A percentile compares a stretch with the other conserved stretches of the same genome.
Conservation (phyloP, 2,329 filamentous ascomycete genomes). For the Claviceps monticola region DNA sequence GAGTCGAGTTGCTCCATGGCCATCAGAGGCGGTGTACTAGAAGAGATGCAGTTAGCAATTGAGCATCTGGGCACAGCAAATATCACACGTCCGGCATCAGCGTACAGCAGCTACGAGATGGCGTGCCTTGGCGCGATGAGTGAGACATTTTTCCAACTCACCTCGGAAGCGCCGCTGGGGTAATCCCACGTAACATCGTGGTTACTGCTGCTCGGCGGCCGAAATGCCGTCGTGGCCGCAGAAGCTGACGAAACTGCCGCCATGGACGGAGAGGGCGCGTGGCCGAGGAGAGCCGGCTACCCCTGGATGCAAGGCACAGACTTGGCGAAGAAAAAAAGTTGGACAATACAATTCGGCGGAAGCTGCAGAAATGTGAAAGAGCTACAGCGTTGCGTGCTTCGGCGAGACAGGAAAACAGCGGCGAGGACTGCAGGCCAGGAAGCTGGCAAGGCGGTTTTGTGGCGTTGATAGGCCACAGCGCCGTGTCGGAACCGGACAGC, state of each 20-base stretch:
- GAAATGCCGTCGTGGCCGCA: constrained; percentile 32
- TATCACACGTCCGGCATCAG: neutral
- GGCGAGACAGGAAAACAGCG: no score
- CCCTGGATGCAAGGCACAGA: constrained; percentile 6
- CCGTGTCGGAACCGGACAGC: neutral
- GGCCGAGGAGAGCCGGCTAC: constrained; percentile 14
- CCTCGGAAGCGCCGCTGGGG: constrained; percentile 20
- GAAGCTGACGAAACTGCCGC: constrained; percentile 38
- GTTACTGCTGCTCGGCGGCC: constrained; percentile 35
- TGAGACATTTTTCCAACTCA: constrained; percentile 14
- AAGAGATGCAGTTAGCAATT: neutral
- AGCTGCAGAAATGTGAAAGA: neutral
- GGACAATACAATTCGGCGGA: neutral
- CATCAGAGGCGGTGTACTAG: constrained; percentile 7
- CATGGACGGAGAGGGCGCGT: constrained; percentile 23
- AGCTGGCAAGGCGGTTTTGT: neutral
- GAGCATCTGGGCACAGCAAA: neutral
- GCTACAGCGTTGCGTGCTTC: neutral
- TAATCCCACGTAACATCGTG: constrained; percentile 34
- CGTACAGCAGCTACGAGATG: neutral
- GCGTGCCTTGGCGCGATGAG: neutral
- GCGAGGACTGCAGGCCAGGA: neutral
- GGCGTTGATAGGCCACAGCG: neutral
- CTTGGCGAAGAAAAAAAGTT: neutral
- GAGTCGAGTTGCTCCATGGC: constrained; percentile 3